These are phyloP conservation scores for Oenanthe javanica DNA, from an alignment of 140 eudicot species.

Conservation along the genomic window DNA sequence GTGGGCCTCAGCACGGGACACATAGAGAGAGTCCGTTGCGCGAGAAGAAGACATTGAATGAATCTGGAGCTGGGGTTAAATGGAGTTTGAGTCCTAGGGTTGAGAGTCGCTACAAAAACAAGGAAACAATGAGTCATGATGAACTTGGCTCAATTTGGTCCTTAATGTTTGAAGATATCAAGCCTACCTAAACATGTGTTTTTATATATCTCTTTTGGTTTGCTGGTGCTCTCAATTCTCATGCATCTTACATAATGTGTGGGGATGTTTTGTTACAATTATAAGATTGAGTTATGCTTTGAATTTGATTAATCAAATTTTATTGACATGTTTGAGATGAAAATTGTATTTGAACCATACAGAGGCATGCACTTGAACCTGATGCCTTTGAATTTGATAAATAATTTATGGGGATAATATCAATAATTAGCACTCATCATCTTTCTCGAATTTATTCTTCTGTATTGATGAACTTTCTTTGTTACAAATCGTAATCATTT, in stretches of 20 bases:
- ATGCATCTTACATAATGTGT: background rate
- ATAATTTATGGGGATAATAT: too few relatives aligned
- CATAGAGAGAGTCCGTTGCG: conserved; percentile 7
- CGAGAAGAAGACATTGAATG: conserved; percentile 16
- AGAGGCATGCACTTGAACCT: background rate
- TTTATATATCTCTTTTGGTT: background rate
- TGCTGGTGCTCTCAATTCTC: background rate
- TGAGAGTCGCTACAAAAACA: conserved; percentile 16
- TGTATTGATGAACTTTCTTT: background rate
- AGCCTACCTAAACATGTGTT: conserved; percentile 40
- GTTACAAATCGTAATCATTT: background rate
- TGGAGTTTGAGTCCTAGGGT: conserved; percentile 32
- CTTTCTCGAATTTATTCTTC: background rate
- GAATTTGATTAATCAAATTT: background rate
- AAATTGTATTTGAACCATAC: background rate
- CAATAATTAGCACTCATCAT: background rate
- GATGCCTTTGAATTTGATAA: background rate
- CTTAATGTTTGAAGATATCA: conserved; percentile 73
- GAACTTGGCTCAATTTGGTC: conserved; percentile 59
- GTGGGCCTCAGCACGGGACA: conserved; percentile 7
- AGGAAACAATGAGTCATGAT: conserved; percentile 16
- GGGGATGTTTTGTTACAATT: background rate
- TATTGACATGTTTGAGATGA: background rate
- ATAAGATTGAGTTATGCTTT: background rate
- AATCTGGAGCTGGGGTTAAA: conserved; percentile 23